These are phyloP conservation scores for Corynespora cassiicola DNA, from an alignment of 2,329 filamentous ascomycete genomes.

Conservation along the genomic window DNA sequence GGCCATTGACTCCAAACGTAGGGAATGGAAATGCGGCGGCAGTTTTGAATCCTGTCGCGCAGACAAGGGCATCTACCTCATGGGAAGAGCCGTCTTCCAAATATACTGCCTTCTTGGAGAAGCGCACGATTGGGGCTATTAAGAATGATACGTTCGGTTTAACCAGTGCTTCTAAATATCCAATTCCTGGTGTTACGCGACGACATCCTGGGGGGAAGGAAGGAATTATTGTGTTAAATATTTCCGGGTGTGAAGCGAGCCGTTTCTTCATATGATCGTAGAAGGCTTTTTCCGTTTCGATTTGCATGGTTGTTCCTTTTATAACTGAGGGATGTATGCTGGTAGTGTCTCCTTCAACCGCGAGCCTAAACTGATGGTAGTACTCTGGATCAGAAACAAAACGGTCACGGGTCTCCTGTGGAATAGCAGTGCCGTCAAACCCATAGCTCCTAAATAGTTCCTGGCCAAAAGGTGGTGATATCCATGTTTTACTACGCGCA, in stretches of 20 bases:
- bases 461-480: constrained; percentile 22
- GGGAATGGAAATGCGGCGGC: constrained; percentile 42
- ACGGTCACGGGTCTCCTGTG: constrained; percentile 11
- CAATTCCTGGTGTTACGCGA: constrained; percentile 54
- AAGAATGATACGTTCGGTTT: constrained; percentile 41
- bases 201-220: constrained; percentile 50
- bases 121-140: constrained; percentile 32
- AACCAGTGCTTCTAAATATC: constrained; percentile 54
- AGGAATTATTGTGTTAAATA: constrained; percentile 44
- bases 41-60: constrained; percentile 49
- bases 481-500: constrained; percentile 25
- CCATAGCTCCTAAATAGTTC: constrained; percentile 27
- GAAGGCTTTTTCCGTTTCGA: constrained; percentile 35
- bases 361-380: constrained; percentile 22
- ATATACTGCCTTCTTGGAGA: constrained; percentile 41
- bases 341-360: constrained; percentile 27
- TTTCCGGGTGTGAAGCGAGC: constrained; percentile 40
- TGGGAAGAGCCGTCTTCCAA: constrained; percentile 44
- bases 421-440: constrained; percentile 27
- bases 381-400: constrained; percentile 18
- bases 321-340: constrained; percentile 20
- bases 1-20: constrained; percentile 26
- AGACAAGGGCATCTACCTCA: constrained; percentile 48
- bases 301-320: constrained; percentile 40
- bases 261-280: constrained; percentile 43